Base-by-base conservation (phyloP, 768 basidiomycete genomes). In the Leccinum uliginosum region DNA sequence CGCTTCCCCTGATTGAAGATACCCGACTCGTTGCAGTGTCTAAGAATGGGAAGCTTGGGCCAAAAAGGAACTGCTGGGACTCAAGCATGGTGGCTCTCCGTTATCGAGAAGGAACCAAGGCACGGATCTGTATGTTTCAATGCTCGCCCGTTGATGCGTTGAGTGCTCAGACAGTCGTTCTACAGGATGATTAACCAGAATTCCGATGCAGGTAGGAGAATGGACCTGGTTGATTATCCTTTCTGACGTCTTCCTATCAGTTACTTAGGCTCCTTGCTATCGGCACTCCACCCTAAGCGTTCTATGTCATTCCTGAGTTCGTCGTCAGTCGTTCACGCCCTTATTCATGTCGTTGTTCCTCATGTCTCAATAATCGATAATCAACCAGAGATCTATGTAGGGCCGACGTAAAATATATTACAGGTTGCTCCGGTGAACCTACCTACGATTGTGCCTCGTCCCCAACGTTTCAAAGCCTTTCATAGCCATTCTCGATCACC, bases 251-350 rank as follows among this genome's bases (percentile, higher is more conserved):
- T 23, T 48, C 50, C 38, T 48, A 30, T 47, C 63, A 89, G 86
- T 68, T 93, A 83, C 69, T 86, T 78, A 63, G 91, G 90, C 14
- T 83, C 87, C 63, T 95, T 49, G 85, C 86, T 0, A 77, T 93
- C 23, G 95, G 95, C 10, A 93, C 91, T 0, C 95, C 94, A 4
- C 80, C 91, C 0, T 79, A 81, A 24, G 78, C 88, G 6, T 95
- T 85, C 73, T 79, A 92, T 63, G 84, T 97, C 60, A 89, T 94
- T 32, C 79, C 98, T 21, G 96, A 98, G 93, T 11, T 93, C 88
- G 3, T 76, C 89, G 85, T 86, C 32, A 60, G 62, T 57, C 35
- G 19, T 27, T 23, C 38, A 47, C 30, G 50, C 27, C 50, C 50
- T 32, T 52, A 27, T 45, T 14, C 27, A n/a, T n/a, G n/a, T n/a